Base-by-base conservation (phyloP, 768 basidiomycete species). In the Chalciporus chontae region DNA sequence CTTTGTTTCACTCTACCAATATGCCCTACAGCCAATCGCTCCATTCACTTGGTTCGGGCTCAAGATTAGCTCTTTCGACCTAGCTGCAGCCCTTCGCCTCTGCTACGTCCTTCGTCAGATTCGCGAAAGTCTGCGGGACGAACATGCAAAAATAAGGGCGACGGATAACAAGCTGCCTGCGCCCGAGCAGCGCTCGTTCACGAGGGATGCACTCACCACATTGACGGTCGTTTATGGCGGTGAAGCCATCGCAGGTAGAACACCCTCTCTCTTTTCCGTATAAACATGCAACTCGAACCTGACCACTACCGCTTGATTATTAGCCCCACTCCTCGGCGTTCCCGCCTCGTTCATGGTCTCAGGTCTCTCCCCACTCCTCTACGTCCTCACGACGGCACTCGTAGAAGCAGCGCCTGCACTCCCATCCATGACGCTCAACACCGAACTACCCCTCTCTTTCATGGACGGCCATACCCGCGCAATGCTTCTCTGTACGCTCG, bases 271-370 rank as follows among this genome's bases (percentile, higher is more conserved):
- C 37, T 24, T n/a, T n/a, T 23, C 37, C n/a, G 19, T 47, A 47
- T 40, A 10, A 38, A 43, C 39, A 23, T 27, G 43, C 45, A 26
- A 18, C 43, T 41, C 51, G 34, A 45, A 37, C 40, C 37, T 27
- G 17, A n/a, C 7, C 6, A 5, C 38, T 21, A 21, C 23, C 18
- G 11, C 32, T 32, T 11, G 17, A 17, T 13, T 56, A n/a, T 8
- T 56, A 88, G 87, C 76, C 11, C 82, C 87, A 31, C 71, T 83
- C 26, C 71, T 90, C 47, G 77, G 84, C 4, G 57, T 78, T 24
- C 76, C 87, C 1, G 81, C 89, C 0, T 91, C 90, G 8, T 94
- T 93, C 71, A 79, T 94, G 76, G 53, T 82, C n/a, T 87, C 85
- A 1, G 84, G 85, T 2, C 74, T 78, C 8, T 74, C 81, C 4